A percentile compares a stretch with the other conserved stretches of the same genome.
Evolutionary conservation across 2,329 filamentous ascomycete genomes (phyloP).

Genomic region (Clarireedia sp.): DNA sequence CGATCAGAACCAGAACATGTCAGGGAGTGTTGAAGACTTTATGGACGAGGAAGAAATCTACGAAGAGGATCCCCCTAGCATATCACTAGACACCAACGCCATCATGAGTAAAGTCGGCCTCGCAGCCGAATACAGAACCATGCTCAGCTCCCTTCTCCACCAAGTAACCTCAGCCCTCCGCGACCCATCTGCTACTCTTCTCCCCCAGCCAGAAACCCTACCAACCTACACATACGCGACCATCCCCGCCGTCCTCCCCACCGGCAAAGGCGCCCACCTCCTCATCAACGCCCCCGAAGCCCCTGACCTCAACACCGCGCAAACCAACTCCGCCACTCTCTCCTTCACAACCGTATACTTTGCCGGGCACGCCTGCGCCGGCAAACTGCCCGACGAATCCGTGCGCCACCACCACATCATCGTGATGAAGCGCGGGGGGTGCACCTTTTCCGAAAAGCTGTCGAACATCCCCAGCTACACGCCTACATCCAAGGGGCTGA

Average conservation of each 20-base stretch:
- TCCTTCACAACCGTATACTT: constrained; percentile 66
- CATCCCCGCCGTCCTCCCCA: constrained; percentile 42
- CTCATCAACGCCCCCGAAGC: constrained; percentile 50
- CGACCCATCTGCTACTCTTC: constrained; percentile 34
- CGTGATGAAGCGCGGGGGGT: constrained; percentile 73
- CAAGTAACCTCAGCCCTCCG: constrained; percentile 44
- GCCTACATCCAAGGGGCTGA: constrained; percentile 52
- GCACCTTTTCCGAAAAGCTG: constrained; percentile 77
- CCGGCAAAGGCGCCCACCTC: constrained; percentile 56
- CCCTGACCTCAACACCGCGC: constrained; percentile 30
- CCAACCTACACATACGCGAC: constrained; percentile 26
- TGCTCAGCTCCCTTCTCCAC: constrained; percentile 39
- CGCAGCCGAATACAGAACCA: constrained; percentile 29
- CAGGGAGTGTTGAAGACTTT: constrained; percentile 17
- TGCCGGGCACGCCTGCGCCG: constrained; percentile 56
- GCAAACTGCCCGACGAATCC: constrained; percentile 43
- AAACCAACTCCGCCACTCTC: constrained; percentile 36
- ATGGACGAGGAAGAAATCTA: constrained; percentile 16
- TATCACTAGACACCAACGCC: constrained; percentile 11
- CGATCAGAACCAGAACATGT: constrained; percentile 15
- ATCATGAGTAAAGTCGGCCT: constrained; percentile 15
- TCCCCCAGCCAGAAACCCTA: constrained; percentile 29
- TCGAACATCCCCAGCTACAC: constrained; percentile 74
- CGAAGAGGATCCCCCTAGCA: constrained; percentile 6
- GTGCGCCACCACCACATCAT: constrained; percentile 63